These are phyloP conservation scores for Amborella trichopoda DNA, from an alignment of 164 flowering plant species.

Conservation along the genomic window DNA sequence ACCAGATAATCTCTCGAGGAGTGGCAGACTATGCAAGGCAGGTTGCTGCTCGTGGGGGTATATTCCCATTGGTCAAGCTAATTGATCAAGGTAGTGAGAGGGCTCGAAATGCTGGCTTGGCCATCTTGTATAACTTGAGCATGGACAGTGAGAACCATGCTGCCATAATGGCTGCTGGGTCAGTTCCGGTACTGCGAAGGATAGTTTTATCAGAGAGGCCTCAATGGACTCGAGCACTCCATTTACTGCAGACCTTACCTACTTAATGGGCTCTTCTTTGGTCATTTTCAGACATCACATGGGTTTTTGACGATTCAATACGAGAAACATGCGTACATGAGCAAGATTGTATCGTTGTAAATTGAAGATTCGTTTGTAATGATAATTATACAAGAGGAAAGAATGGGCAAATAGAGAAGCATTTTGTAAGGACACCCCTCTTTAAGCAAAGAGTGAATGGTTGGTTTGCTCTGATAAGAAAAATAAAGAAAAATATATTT, in stretches of 20 bases:
- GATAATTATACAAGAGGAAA: no score
- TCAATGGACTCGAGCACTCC: conserved; percentile 62
- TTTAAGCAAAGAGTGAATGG: no score
- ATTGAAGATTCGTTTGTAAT: no score
- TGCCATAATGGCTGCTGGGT: conserved; percentile 63
- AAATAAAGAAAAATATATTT: no score
- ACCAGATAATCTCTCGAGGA: conserved; percentile 53
- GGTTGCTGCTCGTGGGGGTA: conserved; percentile 49
- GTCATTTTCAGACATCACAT: neutral
- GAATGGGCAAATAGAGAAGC: no score
- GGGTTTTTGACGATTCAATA: no score
- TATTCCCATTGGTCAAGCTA: conserved; percentile 56
- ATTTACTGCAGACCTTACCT: conserved; percentile 55
- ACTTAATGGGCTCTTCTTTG: conserved; percentile 16
- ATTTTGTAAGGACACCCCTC: no score
- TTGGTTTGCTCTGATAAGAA: no score
- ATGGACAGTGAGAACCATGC: conserved; percentile 76
- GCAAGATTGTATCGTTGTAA: no score
- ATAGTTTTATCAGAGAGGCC: conserved; percentile 45
- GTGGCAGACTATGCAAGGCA: conserved; percentile 39
- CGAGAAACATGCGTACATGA: no score
- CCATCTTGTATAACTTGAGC: conserved; percentile 56
- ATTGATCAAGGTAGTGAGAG: conserved; percentile 48
- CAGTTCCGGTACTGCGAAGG: conserved; percentile 49
- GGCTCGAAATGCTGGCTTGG: conserved; percentile 48